Evolutionary conservation across 179 eudicot genomes (phyloP).

Genomic region (Silene vulgaris): DNA sequence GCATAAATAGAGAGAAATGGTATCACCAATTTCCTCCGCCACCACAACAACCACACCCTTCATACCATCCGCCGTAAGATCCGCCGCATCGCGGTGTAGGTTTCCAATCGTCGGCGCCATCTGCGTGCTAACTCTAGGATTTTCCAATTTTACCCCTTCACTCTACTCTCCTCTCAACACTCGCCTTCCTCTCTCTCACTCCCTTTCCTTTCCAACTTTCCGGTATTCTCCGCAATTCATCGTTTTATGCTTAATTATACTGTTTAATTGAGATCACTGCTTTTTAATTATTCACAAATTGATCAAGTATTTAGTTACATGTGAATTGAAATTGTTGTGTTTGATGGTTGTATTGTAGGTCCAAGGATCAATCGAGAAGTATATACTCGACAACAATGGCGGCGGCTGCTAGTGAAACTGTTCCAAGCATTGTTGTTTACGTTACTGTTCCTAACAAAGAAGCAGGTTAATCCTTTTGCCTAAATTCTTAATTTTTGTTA

Average conservation of each 20-base stretch:
- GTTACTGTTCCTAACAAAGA: conserved; percentile 93
- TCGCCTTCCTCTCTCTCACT: conserved; percentile 26
- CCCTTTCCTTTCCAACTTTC: conserved; percentile 35
- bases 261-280: too few species aligned
- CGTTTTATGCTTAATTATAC: background rate
- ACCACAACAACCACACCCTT: conserved; percentile 7
- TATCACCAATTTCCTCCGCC: conserved; percentile 15
- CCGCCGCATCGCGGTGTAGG: conserved; percentile 45
- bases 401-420: conserved; percentile 40
- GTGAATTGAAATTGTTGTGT: conserved; percentile 10
- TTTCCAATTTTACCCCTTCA: conserved; percentile 47
- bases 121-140: conserved; percentile 58
- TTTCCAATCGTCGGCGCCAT: conserved; percentile 78
- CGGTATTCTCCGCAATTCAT: conserved; percentile 33
- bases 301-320: background rate
- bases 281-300: background rate
- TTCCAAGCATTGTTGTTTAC: conserved; percentile 88
- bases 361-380: conserved; percentile 37
- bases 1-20: background rate
- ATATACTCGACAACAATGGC: conserved; percentile 49
- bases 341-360: conserved; percentile 25
- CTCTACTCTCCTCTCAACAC: conserved; percentile 39
- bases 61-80: conserved; percentile 34
- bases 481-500: background rate
- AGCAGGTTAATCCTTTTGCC: conserved; percentile 50